phyloP scores from a whole-genome alignment of 2,329 filamentous ascomycete species.

The Ophiostoma sp. region DNA sequence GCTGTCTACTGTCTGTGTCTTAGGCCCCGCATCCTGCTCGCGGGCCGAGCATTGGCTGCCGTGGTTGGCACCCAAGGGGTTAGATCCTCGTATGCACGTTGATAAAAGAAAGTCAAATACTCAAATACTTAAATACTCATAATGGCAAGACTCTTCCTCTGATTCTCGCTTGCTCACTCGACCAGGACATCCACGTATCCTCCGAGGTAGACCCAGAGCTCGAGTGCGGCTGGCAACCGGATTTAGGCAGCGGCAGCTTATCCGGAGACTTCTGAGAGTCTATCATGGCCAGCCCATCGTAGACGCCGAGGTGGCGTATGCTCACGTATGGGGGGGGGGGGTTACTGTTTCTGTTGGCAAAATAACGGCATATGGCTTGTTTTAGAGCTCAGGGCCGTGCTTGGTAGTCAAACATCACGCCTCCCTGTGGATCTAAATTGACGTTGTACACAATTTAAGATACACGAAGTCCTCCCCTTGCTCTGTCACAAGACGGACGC shows the following conservation, averaged over 20 bases:
- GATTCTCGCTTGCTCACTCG: neutral
- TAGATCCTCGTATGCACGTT: neutral
- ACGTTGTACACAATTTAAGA: too few relatives aligned
- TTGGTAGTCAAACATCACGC: too few relatives aligned
- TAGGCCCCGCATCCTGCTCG: neutral
- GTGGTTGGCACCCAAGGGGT: neutral
- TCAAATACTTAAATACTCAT: neutral
- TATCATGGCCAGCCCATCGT: neutral
- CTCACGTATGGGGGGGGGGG: neutral
- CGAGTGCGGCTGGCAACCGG: neutral
- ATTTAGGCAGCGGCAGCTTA: neutral
- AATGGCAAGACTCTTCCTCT: neutral
- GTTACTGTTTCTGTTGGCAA: too few relatives aligned
- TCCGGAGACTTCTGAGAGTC: neutral
- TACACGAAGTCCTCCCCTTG: too few relatives aligned
- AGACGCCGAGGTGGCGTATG: neutral
- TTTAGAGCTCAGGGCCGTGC: too few relatives aligned
- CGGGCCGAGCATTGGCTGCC: slow-evolving; percentile 2
- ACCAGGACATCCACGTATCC: neutral
- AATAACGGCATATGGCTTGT: too few relatives aligned
- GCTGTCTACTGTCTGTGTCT: neutral
- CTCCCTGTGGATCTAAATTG: too few relatives aligned
- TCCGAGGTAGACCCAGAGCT: neutral
- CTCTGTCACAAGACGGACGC: too few relatives aligned
- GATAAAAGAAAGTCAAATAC: neutral